Evolutionary conservation across 2,329 filamentous ascomycete species (phyloP).

Genomic region (Monilinia aucupariae): DNA sequence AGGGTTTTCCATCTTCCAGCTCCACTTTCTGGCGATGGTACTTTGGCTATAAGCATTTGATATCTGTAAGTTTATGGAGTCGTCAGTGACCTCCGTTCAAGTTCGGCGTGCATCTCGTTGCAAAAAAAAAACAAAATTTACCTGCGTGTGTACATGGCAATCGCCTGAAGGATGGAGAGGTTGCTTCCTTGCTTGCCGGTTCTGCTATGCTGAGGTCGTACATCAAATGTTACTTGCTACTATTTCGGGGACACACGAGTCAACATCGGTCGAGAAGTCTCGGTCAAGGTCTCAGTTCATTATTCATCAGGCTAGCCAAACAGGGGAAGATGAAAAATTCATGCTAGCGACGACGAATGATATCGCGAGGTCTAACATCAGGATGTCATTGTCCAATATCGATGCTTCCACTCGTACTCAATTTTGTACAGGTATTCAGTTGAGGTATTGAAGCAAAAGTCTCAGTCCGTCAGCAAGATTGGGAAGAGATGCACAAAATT

Average conservation of each 20-base stretch:
- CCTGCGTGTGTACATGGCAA: not conserved
- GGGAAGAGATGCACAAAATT: not conserved
- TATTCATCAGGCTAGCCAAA: not conserved
- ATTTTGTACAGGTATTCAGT: not conserved
- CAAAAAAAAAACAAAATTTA: not conserved
- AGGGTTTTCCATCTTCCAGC: not conserved
- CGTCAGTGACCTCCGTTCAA: not conserved
- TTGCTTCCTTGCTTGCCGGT: not conserved
- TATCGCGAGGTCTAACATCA: not conserved
- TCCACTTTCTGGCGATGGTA: not conserved
- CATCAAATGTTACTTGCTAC: not conserved
- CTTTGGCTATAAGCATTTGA: not conserved
- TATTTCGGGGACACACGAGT: not conserved
- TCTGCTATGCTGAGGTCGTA: not conserved
- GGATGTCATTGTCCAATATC: slow-evolving; percentile 1
- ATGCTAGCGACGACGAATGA: not conserved
- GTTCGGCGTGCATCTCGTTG: not conserved
- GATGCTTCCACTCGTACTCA: not conserved
- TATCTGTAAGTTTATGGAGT: not conserved
- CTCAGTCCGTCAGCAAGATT: not conserved
- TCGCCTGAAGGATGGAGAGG: not conserved
- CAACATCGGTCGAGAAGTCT: slow-evolving; percentile 6
- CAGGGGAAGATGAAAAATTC: not conserved
- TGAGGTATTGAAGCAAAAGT: not conserved
- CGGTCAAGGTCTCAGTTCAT: slow-evolving; percentile 11